Conservation (phyloP, 1,284 basidiomycete genomes). For the Moniliophthora roreri region DNA sequence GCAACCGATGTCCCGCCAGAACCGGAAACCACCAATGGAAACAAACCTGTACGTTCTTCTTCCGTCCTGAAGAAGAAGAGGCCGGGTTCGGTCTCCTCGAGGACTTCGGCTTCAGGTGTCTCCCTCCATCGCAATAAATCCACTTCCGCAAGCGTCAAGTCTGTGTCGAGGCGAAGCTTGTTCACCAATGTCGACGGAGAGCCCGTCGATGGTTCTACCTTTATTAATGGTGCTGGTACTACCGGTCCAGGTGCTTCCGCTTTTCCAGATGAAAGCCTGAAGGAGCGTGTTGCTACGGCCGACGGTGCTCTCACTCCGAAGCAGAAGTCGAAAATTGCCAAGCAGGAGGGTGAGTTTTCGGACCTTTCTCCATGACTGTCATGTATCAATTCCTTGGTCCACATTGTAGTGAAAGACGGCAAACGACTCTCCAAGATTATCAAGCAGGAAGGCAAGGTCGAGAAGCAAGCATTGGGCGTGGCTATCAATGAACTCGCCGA, state of each 20-base stretch:
- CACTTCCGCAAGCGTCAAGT: constrained; percentile 10
- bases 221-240: constrained; percentile 49
- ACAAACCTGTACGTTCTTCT: constrained; percentile 3
- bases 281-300: constrained; percentile 36
- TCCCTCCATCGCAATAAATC: constrained; percentile 6
- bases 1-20: constrained; percentile 13
- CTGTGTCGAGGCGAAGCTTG: constrained; percentile 21
- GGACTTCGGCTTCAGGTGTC: constrained; percentile 1
- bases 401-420: constrained; percentile 41
- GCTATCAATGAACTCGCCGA: constrained; percentile 52
- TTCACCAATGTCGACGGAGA: constrained; percentile 34
- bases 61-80: constrained; percentile 12
- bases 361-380: background rate
- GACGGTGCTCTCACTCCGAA: constrained; percentile 43
- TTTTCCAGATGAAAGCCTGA: constrained; percentile 34
- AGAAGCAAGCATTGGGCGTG: constrained; percentile 45
- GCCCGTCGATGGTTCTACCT: constrained; percentile 38
- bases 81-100: constrained; percentile 5
- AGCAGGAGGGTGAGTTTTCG: constrained; percentile 41
- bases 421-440: constrained; percentile 53
- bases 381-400: constrained; percentile 1
- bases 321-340: constrained; percentile 45
- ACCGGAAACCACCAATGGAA: background rate
- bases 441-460: constrained; percentile 49
- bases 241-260: constrained; percentile 24